Evolutionary conservation across 2,329 filamentous ascomycete genomes (phyloP).

Genomic region (Diaporthe capsici): DNA sequence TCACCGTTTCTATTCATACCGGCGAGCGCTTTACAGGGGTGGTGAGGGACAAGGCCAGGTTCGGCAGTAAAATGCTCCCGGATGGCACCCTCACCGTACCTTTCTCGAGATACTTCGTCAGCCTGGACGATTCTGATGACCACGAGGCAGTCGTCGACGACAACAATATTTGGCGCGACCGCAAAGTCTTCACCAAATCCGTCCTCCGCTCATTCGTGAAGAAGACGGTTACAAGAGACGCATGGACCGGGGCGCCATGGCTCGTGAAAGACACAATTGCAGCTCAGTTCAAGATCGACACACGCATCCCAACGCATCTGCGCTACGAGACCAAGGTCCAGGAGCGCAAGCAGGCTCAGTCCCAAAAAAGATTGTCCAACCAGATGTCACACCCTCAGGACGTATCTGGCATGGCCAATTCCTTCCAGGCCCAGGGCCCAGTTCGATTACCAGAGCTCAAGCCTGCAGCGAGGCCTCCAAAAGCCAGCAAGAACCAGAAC

Average conservation of each 20-base stretch:
- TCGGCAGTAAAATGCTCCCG: slow-evolving; percentile 72
- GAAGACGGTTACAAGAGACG: slow-evolving; percentile 90
- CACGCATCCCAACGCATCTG: slow-evolving; percentile 85
- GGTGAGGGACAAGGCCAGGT: slow-evolving; percentile 88
- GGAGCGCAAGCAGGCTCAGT: slow-evolving; percentile 80
- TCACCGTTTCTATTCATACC: slow-evolving; percentile 79
- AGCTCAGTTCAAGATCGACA: slow-evolving; percentile 86
- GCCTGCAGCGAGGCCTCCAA: slow-evolving; percentile 78
- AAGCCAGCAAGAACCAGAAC: slow-evolving; percentile 77
- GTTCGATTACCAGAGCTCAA: slow-evolving; percentile 80
- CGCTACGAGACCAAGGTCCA: slow-evolving; percentile 84
- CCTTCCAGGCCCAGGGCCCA: slow-evolving; percentile 59
- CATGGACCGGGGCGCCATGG: slow-evolving; percentile 98
- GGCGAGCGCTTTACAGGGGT: slow-evolving; percentile 80
- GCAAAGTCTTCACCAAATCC: slow-evolving; percentile 94
- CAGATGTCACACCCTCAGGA: slow-evolving; percentile 56
- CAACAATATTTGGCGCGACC: slow-evolving; percentile 86
- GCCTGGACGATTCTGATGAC: slow-evolving; percentile 75
- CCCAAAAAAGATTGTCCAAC: slow-evolving; percentile 70
- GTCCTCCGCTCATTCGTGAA: slow-evolving; percentile 95
- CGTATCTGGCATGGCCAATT: slow-evolving; percentile 53
- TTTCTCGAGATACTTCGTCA: slow-evolving; percentile 85
- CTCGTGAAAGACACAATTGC: slow-evolving; percentile 91
- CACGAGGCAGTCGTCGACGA: slow-evolving; percentile 86
- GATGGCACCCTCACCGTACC: slow-evolving; percentile 80